Evolutionary conservation across 192 early-diverging fungal species (phyloP), one percentile per base, ranked within the genome.

Genomic region (Coemansia sp.): DNA sequence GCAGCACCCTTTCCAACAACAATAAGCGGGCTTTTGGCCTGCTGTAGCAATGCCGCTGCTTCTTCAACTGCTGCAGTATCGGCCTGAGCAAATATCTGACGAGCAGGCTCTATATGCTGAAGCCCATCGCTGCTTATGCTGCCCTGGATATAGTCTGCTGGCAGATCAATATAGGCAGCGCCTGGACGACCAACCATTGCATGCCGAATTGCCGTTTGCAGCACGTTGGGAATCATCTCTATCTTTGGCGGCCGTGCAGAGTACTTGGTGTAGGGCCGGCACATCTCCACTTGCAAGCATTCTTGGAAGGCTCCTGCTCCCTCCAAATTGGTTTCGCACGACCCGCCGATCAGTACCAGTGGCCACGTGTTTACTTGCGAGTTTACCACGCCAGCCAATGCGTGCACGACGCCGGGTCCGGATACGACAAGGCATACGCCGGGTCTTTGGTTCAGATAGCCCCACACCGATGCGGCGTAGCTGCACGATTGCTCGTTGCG

Each of bases 1-100:
- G 85, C 78, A 26, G 84, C 84, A 51, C 87, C 88, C 78, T 90
- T 90, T n/a, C 88, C 88, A 5, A 88, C 68, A 10, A 90, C 77
- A 2, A 88, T 56, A 49, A 90, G 61, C 45, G 88, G 88, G 21
- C 48, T 57, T 37, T 80, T 69, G 9, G 88, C 86, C 6, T 44
- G 23, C 2, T 36, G 35, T 41, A 90, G 63, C 14, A 81, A 43
- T 15, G 33, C 19, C 20, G 59, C 73, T 8, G 87, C 86, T 30
- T 51, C 30, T 8, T 48, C 37, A 0, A 90, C 50, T 13, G 47
- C 69, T 0, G 28, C 47, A 1, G 80, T 70, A 61, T 87, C 78
- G 14, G 88, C 83, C 58, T 81, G 68, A 3, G 65, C 66, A 49
- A 65, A 61, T 23, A 40, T 48, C 19, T 55, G 43, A 36, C 51